Evolutionary conservation across 2,329 filamentous ascomycete species (phyloP).

Genomic region (Trichoderma koningii): DNA sequence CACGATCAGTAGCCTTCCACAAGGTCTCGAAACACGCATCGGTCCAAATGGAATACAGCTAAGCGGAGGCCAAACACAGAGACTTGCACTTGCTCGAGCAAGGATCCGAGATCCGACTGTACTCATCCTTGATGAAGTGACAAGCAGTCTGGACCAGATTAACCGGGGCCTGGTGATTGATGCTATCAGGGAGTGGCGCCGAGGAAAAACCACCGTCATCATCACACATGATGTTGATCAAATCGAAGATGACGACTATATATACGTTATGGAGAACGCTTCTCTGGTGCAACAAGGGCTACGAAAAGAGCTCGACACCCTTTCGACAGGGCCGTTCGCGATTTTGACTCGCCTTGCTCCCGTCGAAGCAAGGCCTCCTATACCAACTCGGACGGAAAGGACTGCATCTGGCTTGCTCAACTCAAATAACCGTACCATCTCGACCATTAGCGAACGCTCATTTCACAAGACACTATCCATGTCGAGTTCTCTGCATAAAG

Average conservation of each 20-base stretch:
- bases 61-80: constrained; percentile 83
- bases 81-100: constrained; percentile 78
- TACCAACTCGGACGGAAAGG: constrained; percentile 23
- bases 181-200: constrained; percentile 74
- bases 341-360: constrained; percentile 39
- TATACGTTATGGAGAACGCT: constrained; percentile 77
- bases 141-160: constrained; percentile 78
- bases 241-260: constrained; percentile 70
- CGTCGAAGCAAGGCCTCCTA: not conserved
- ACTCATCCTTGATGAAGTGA: constrained; percentile 85
- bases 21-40: constrained; percentile 71
- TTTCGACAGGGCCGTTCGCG: constrained; percentile 50
- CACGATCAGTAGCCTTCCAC: constrained; percentile 65
- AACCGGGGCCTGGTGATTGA: constrained; percentile 70
- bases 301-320: constrained; percentile 54
- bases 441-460: not conserved
- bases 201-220: constrained; percentile 82
- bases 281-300: constrained; percentile 69
- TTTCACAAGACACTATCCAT: not conserved
- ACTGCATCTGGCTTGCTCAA: constrained; percentile 9
- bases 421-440: not conserved
- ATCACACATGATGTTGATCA: constrained; percentile 88
- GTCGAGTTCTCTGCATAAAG: not conserved
- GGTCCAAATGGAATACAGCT: constrained; percentile 69
- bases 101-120: constrained; percentile 75